A percentile compares a stretch with the other conserved stretches of the same genome.
phyloP scores from a whole-genome alignment of 2,329 filamentous ascomycete genomes.

The Talaromyces verruculosus region DNA sequence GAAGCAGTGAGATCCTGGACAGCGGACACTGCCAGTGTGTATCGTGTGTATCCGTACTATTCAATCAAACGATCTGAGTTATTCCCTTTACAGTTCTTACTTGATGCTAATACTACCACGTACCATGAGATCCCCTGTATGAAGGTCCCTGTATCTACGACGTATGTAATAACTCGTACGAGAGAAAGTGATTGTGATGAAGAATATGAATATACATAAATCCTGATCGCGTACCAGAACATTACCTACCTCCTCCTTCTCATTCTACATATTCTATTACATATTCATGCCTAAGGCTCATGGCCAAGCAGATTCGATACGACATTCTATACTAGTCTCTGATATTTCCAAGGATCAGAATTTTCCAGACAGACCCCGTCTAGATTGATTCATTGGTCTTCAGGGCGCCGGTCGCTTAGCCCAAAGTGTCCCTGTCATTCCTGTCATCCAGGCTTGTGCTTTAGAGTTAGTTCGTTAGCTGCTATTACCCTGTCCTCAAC shows the following conservation, averaged over 20 bases:
- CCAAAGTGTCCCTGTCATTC: conserved; percentile 15
- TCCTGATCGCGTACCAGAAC: conserved; percentile 1
- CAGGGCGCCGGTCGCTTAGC: conserved; percentile 9
- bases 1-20: conserved; percentile 12
- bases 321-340: conserved; percentile 4
- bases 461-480: conserved; percentile 12
- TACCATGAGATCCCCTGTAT: not conserved
- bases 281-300: not conserved
- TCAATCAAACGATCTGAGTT: not conserved
- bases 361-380: conserved; percentile 1
- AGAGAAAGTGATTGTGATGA: not conserved
- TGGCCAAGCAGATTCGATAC: not conserved
- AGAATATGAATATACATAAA: conserved; percentile 9
- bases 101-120: not conserved
- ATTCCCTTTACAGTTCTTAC: conserved; percentile 14
- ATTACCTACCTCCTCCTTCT: conserved; percentile 1
- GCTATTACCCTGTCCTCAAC: conserved; percentile 5
- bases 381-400: conserved; percentile 14
- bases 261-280: not conserved
- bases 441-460: conserved; percentile 18
- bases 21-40: not conserved
- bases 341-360: not conserved
- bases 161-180: not conserved
- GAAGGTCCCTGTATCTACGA: not conserved
- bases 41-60: conserved; percentile 1